Base-by-base conservation (phyloP, 257 asterid species). In the Oldenlandia corymbosa region DNA sequence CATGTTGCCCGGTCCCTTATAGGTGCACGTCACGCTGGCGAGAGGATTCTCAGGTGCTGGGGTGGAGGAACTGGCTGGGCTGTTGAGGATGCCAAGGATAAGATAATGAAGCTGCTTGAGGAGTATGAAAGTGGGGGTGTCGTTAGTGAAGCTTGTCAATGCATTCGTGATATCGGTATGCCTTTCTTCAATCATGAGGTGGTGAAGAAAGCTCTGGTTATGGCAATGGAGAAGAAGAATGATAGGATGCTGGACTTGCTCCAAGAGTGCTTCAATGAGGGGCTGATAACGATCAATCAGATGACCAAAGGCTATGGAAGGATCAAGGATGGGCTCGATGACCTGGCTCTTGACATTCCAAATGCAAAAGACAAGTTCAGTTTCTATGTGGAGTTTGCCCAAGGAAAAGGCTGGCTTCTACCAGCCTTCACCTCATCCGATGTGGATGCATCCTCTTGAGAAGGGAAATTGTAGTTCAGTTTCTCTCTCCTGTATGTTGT, bases 1-100 rank as follows among this genome's bases (percentile, higher is more conserved):
- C 71, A 63, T 18, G 58, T 81, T 88, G 96, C 99, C 13, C 87
- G 92, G 32, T 72, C 97, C 3, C 88, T 93, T 8, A 45, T 84
- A 67, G 94, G 84, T 14, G 99, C 99, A 30, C 94, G 99, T 27
- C 99, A 93, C 47, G 99, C 95, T n/a, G 99, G 99, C 20, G 99
- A 93, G 85, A 84, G 99, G 85, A 81, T 93, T 68, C 88, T 90
- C 67, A 76, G 99, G 77, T 93, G 99, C 79, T 93, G 99, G 99
- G 99, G 96, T 18, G 99, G 99, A 5, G 96, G 99, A 50, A 87
- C 95, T 0, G 99, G 99, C 10, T 93, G 99, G 99, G 96, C 97
- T 0, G 99, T 93, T 69, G 99, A 93, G 82, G 99, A 93, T 45
- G 97, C 97, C 0, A 93, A 93, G 84, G 99, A 93, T 74, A 93